Percentiles rank a stretch among this genome's conserved stretches.
Evolutionary conservation across 1,284 basidiomycete genomes (phyloP).

Genomic region (Exobasidium rhododendri): DNA sequence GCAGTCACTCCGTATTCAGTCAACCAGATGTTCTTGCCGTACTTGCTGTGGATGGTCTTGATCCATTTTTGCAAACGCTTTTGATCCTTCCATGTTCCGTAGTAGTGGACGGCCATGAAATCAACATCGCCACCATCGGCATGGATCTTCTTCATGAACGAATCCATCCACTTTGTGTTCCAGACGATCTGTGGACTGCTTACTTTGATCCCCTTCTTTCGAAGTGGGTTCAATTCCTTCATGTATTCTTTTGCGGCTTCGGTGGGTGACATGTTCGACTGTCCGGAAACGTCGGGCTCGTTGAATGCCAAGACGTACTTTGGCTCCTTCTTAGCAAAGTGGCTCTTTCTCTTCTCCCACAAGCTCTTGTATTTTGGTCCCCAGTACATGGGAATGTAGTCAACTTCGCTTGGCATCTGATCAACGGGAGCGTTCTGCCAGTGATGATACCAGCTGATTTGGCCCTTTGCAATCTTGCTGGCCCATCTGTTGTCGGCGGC

Average conservation of each 20-base stretch:
- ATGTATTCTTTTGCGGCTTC: slow-evolving; percentile 39
- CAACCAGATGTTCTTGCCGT: slow-evolving; percentile 35
- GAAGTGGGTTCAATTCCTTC: slow-evolving; percentile 43
- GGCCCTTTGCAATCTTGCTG: slow-evolving; percentile 29
- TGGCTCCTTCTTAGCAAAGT: slow-evolving; percentile 26
- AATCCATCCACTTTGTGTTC: slow-evolving; percentile 44
- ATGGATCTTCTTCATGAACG: slow-evolving; percentile 39
- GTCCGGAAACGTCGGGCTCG: slow-evolving; percentile 46
- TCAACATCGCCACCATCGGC: slow-evolving; percentile 35
- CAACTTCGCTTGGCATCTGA: slow-evolving; percentile 27
- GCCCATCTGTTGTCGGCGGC: slow-evolving; percentile 43
- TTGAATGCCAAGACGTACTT: slow-evolving; percentile 42
- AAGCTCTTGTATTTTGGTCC: slow-evolving; percentile 30
- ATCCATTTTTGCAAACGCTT: slow-evolving; percentile 41
- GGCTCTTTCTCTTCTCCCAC: slow-evolving; percentile 36
- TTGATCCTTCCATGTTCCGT: slow-evolving; percentile 40
- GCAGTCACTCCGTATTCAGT: slow-evolving; percentile 51
- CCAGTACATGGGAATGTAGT: slow-evolving; percentile 51
- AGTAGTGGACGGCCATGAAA: slow-evolving; percentile 53
- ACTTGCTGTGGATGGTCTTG: slow-evolving; percentile 29
- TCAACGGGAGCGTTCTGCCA: slow-evolving; percentile 43
- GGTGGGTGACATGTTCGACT: slow-evolving; percentile 34
- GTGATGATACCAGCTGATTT: slow-evolving; percentile 49
- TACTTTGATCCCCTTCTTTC: slow-evolving; percentile 41
- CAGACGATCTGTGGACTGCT: slow-evolving; percentile 47